Base-by-base conservation (phyloP, 305 asterid species). In the Solanum hybrid region DNA sequence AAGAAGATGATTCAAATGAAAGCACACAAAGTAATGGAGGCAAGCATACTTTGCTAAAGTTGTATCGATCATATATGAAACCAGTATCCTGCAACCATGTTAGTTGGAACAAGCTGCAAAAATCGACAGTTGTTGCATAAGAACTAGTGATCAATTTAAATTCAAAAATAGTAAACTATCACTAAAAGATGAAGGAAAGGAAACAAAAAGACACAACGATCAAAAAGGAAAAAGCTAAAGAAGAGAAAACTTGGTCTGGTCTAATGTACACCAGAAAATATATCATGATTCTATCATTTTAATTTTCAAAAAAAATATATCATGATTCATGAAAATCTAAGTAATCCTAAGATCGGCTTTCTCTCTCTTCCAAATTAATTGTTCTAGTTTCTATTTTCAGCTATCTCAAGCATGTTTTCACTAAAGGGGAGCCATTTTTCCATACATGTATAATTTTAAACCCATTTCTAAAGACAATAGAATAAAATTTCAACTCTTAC, bases 71-170 rank as follows among this genome's bases (percentile, higher is more conserved):
- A 90, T 96, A 97, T 89, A 94, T 94, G 95, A 95, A 97, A 94
- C 98, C 99, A 88, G 94, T 95, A 81, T 94, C 92, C 94, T 92
- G 88, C 98, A 90, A 82, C 99, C 98, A 97, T 90, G 93, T 95
- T 88, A 97, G 95, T 94, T 95, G 98, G 95, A 94, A 94, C 94
- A 97, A 96, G 98, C 99, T 97, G 94, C 97, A 95, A 94, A 93
- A 92, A 91, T 91, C 90, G 83, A 86, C 36, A 31, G 77, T 18
- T 84, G 74, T 84, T 84, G 36, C 36, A 51, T 57, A 29, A 82
- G 87, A 82, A 46, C 73, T 9, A 42, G 73, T 31, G 73, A 36
- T 8, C 73, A 83, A 83, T 7, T 8, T 83, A 83, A 82, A 29
- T 83, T 46, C 18, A 42, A 84, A 39, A 28, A 31, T 84, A 46